A percentile compares a stretch with the other conserved stretches of the same genome.
Conservation (phyloP, 140 eudicot species). For the Stevia rebaudiana region DNA sequence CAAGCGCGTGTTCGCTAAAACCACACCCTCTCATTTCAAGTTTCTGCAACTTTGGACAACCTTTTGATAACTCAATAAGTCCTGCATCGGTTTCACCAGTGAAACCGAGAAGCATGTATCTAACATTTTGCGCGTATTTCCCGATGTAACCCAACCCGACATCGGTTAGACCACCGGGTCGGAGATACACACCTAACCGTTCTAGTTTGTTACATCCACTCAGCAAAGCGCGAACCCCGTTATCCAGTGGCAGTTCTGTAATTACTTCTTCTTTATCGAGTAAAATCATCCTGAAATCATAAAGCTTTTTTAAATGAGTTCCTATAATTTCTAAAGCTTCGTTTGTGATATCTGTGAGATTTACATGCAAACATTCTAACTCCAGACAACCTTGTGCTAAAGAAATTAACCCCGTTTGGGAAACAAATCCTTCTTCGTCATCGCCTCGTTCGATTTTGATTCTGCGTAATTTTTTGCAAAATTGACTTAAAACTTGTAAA, state of each 20-base stretch:
- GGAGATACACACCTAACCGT: slow-evolving; percentile 52
- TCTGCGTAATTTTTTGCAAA: slow-evolving; percentile 42
- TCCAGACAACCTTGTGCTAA: slow-evolving; percentile 48
- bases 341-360: slow-evolving; percentile 50
- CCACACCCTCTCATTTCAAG: slow-evolving; percentile 61
- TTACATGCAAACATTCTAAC: slow-evolving; percentile 46
- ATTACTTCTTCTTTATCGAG: slow-evolving; percentile 39
- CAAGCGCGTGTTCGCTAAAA: slow-evolving; percentile 48
- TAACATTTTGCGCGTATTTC: slow-evolving; percentile 36
- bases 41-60: slow-evolving; percentile 57
- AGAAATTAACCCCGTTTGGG: slow-evolving; percentile 53
- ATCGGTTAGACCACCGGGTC: slow-evolving; percentile 52
- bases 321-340: slow-evolving; percentile 47
- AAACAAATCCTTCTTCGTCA: slow-evolving; percentile 52
- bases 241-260: slow-evolving; percentile 56
- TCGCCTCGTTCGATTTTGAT: slow-evolving; percentile 58
- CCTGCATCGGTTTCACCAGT: slow-evolving; percentile 57
- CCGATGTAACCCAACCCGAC: slow-evolving; percentile 48
- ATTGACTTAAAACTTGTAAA: slow-evolving; percentile 37
- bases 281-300: slow-evolving; percentile 52
- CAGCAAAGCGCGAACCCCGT: slow-evolving; percentile 50
- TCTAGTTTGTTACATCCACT: slow-evolving; percentile 37
- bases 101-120: slow-evolving; percentile 60
- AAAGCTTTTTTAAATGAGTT: slow-evolving; percentile 38
- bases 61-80: slow-evolving; percentile 43